Evolutionary conservation across 2,329 filamentous ascomycete genomes (phyloP).

Genomic region (Ophiostoma sp.): DNA sequence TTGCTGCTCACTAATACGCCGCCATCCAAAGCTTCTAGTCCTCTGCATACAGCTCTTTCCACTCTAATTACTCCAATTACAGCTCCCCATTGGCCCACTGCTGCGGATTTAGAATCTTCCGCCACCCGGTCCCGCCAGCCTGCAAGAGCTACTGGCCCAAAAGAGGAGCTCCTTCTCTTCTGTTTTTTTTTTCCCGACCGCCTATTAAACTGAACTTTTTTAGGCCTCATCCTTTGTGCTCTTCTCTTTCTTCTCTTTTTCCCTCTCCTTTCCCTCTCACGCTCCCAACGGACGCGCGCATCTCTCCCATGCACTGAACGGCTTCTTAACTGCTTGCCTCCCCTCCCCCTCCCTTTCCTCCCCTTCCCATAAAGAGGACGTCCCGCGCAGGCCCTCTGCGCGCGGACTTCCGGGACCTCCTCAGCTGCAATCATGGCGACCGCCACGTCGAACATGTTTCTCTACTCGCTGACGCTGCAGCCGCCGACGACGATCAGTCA

Average conservation of each 20-base stretch:
- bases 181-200: slow-evolving; percentile 26
- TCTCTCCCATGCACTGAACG: slow-evolving; percentile 21
- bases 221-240: slow-evolving; percentile 8
- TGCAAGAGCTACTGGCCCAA: slow-evolving; percentile 7
- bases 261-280: neutral
- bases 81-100: slow-evolving; percentile 23
- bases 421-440: slow-evolving; percentile 69
- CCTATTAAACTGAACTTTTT: slow-evolving; percentile 14
- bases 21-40: slow-evolving; percentile 6
- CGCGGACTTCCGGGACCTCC: slow-evolving; percentile 44
- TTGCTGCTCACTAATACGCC: neutral
- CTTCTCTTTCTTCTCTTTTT: neutral
- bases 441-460: slow-evolving; percentile 88
- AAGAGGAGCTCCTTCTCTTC: slow-evolving; percentile 19
- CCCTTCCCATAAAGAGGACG: slow-evolving; percentile 16
- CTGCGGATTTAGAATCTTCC: slow-evolving; percentile 25
- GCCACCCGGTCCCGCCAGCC: slow-evolving; percentile 2
- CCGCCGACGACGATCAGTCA: slow-evolving; percentile 83
- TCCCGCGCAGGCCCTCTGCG: slow-evolving; percentile 33
- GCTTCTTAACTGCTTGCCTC: neutral
- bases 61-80: neutral
- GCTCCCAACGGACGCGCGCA: slow-evolving; percentile 12
- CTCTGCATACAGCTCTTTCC: too few species aligned
- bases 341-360: slow-evolving; percentile 17
- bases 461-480: slow-evolving; percentile 96